These are phyloP conservation scores for Massarina eburnea DNA, from an alignment of 2,329 filamentous ascomycete genomes.

Conservation along the genomic window DNA sequence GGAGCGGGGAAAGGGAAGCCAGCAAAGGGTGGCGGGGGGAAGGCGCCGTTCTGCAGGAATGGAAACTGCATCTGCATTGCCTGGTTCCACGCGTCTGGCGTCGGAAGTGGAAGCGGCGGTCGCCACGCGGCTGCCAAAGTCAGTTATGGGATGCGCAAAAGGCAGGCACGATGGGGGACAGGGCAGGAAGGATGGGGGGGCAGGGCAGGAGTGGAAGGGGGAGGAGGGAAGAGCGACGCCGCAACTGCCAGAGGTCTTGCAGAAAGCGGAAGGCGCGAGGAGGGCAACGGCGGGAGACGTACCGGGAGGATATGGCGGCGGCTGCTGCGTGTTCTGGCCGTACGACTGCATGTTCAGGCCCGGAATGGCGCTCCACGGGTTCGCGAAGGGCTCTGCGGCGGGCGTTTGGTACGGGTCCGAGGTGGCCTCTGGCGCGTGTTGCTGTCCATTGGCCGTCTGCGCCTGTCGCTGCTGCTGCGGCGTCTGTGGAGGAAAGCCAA, in stretches of 20 bases:
- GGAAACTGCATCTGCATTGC: constrained; percentile 22
- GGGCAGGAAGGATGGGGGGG: no score
- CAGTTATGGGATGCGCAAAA: no score
- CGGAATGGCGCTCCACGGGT: constrained; percentile 17
- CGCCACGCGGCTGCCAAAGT: constrained; percentile 25
- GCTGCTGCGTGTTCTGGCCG: constrained; percentile 26
- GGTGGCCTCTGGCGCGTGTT: constrained; percentile 6
- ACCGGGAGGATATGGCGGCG: constrained; percentile 18
- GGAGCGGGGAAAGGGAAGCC: constrained; percentile 20
- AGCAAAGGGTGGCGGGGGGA: constrained; percentile 26
- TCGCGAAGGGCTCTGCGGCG: constrained; percentile 15
- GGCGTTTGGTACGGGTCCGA: constrained; percentile 16
- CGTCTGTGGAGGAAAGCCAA: constrained; percentile 16
- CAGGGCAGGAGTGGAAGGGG: no score
- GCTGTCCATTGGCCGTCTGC: constrained; percentile 5
- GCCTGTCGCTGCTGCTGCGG: constrained; percentile 10
- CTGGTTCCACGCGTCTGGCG: constrained; percentile 20
- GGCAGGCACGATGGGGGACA: not conserved
- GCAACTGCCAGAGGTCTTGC: no score
- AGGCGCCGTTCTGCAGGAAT: constrained; percentile 23
- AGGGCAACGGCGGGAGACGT: not conserved
- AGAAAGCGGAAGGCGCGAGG: not conserved
- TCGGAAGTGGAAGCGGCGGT: constrained; percentile 31
- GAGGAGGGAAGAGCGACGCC: no score
- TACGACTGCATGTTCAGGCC: constrained; percentile 28